Conservation (phyloP, 2,329 filamentous ascomycete species). For the Chaetomiaceae sp. region DNA sequence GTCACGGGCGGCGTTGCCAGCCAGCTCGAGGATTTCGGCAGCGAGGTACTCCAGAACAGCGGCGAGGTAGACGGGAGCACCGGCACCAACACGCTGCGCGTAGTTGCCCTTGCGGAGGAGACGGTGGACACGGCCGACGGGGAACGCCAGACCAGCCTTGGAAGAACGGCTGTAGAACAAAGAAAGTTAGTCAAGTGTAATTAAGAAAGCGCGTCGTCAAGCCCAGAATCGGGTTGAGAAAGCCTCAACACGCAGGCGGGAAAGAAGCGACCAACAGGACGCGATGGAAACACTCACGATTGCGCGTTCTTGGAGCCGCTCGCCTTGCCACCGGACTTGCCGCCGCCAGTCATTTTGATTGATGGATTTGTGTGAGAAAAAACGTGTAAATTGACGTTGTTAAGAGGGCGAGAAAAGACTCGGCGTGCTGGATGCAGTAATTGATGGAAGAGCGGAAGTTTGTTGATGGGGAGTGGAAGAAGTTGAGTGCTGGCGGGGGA, state of each 20-base stretch:
- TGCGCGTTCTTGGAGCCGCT: conserved; percentile 98
- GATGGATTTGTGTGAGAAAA: conserved; percentile 41
- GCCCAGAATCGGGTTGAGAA: not conserved
- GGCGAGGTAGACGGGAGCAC: conserved; percentile 94
- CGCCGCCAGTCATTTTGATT: conserved; percentile 99
- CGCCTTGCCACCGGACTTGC: conserved; percentile 99
- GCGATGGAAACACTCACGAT: conserved; percentile 65
- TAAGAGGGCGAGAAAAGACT: conserved; percentile 31
- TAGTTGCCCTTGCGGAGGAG: conserved; percentile 99
- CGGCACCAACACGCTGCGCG: conserved; percentile 97
- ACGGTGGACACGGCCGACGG: conserved; percentile 98
- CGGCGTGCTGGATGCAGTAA: conserved; percentile 25
- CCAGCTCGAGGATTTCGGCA: conserved; percentile 97
- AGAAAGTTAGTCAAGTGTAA: conserved; percentile 34
- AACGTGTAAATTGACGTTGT: conserved; percentile 22
- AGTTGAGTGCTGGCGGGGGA: conserved; percentile 40
- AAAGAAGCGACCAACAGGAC: conserved; percentile 6
- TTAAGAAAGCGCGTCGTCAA: conserved; percentile 36
- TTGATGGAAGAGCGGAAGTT: conserved; percentile 30
- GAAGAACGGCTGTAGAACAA: conserved; percentile 72
- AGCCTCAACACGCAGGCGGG: not conserved
- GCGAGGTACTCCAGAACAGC: conserved; percentile 98
- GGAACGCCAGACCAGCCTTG: conserved; percentile 98
- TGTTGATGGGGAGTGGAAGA: conserved; percentile 35
- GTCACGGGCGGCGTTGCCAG: conserved; percentile 96